These are phyloP conservation scores for Carpinus viminea DNA, from an alignment of 306 rosid species.

Conservation along the genomic window DNA sequence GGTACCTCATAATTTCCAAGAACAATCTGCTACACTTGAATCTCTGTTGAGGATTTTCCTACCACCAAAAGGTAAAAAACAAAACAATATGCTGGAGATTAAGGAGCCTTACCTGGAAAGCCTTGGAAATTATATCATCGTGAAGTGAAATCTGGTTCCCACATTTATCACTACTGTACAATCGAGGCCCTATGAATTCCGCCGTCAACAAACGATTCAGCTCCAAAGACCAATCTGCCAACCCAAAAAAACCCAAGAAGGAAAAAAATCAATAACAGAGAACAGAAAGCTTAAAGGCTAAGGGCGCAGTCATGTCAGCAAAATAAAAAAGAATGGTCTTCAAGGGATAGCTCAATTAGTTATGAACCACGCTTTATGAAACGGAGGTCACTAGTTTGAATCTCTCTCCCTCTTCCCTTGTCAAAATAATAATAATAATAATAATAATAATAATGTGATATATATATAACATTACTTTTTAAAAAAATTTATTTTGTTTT, in stretches of 20 bases:
- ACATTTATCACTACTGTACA: slow-evolving; percentile 92
- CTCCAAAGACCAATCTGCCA: slow-evolving; percentile 33
- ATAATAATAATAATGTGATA: too few relatives aligned
- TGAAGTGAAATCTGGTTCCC: slow-evolving; percentile 91
- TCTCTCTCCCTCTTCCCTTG: too few relatives aligned
- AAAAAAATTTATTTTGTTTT: too few relatives aligned
- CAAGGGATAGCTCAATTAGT: too few relatives aligned
- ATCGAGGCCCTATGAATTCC: slow-evolving; percentile 82
- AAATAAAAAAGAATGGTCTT: too few relatives aligned
- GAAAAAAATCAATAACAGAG: too few relatives aligned
- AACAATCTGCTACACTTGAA: neutral
- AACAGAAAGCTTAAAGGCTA: slow-evolving; percentile 2
- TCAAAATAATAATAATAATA: too few relatives aligned
- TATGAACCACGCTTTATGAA: too few relatives aligned
- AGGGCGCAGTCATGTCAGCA: too few relatives aligned
- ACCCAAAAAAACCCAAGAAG: neutral
- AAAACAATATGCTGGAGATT: neutral
- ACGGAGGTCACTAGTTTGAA: too few relatives aligned
- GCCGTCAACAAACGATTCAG: slow-evolving; percentile 56
- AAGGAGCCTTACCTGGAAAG: slow-evolving; percentile 74
- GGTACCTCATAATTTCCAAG: neutral
- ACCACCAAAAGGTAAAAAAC: neutral
- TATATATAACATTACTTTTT: too few relatives aligned
- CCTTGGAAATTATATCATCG: slow-evolving; percentile 95
- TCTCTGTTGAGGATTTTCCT: neutral